Evolutionary conservation across 106 monocot genomes (phyloP), one percentile per base, ranked within the genome.

Genomic region (Acanthochlamys bracteata): DNA sequence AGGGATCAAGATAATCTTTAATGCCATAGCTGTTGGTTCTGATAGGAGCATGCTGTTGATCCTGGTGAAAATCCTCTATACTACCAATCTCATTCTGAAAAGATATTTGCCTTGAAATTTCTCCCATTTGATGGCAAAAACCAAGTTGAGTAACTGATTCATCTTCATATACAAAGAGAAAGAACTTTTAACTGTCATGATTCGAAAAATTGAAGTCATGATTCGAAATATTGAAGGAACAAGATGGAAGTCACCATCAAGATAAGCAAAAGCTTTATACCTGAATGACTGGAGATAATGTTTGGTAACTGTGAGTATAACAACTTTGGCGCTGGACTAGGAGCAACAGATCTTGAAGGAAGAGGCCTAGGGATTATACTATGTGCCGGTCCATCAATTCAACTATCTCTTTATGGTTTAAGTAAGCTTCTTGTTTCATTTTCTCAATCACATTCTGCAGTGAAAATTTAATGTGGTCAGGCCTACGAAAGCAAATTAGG

Each of bases 361-460:
- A 65, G 22, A 16, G 49, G 56, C 39, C 43, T 42, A 10, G 67
- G 39, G 41, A 60, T 24, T 1, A 49, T 69, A 19, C 66, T 57
- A 15, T 17, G 0, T 19, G 40, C 11, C 13, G 66, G 72, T 45
- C 57, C 39, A 24, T 58, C 71, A 17, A 84, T 64, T 84, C 84
- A 9, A 71, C 43, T 55, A 93, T 82, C 21, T 59, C 54, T 23
- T 71, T 65, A 1, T 69, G 72, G 60, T 72, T 80, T 39, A 66
- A 64, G 67, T 80, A 93, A 22, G 82, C 84, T 57, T 33, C 58
- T 80, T 68, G 74, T 82, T 84, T 57, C 82, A 46, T 58, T 71
- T 78, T 54, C 77, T 73, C 23, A 85, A 76, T 42, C 49, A 73
- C 23, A 62, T 70, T 68, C 92, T 92, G 76, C 63, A 76, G 66